Evolutionary conservation across 345 rosid genomes (phyloP), one percentile per base, ranked within the genome.

Genomic region (Eucalyptus pauciflora): DNA sequence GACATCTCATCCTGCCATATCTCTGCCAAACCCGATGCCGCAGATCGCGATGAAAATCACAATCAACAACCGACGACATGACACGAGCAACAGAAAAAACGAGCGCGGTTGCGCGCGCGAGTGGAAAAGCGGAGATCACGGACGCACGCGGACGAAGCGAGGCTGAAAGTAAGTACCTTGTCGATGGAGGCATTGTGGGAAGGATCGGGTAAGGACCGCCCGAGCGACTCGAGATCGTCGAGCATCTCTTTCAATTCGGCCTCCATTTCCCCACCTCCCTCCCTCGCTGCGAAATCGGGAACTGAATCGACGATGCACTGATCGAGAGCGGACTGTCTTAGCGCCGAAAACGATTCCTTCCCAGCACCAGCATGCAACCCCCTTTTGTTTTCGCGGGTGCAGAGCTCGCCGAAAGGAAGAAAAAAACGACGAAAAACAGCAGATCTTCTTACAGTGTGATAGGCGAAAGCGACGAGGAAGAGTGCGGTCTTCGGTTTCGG

Each of bases 241-340:
- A 92, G 93, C 92, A 96, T 85, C 89, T 91, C 94, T 86, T 93
- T 93, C 92, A 97, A 89, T 93, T 95, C 99, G 45, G 50, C 91
- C 94, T 97, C 99, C 99, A 96, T 96, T 76, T 15, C 89, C 46
- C 54, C 33, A 13, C 25, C 33, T 20, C 33, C 4, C 87, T 50
- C 87, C 4, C 52, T 86, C 67, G 10, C 48, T 27, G 43, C 33
- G 50, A 7, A 85, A 45, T 12, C 18, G 58, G 58, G 56, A n/a
- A 48, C 22, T 29, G 37, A 49, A 48, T 18, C 86, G 54, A 85
- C 54, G 52, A 43, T 10, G 86, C 56, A 12, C 27, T 43, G 87
- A 52, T 37, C 22, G 60, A 48, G 14, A 41, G 85, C 7, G 48
- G 48, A 41, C 48, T 41, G 16, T 20, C 27, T 24, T 22, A 16